These are phyloP conservation scores for Meira miltonrushii DNA, from an alignment of 1,284 basidiomycete genomes.

Conservation along the genomic window DNA sequence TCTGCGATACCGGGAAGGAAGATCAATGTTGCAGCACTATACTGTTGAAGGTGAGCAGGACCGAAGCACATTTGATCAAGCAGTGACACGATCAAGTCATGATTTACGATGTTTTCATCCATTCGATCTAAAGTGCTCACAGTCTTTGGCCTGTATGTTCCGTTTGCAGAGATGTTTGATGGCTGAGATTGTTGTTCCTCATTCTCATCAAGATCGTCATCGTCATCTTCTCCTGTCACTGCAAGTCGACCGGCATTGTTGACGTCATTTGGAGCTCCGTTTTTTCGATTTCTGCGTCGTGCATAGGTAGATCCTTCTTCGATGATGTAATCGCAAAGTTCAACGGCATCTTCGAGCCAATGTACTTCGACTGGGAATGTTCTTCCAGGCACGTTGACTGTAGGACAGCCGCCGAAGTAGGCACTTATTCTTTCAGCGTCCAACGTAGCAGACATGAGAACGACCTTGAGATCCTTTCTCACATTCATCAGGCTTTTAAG, in stretches of 20 bases:
- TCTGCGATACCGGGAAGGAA: slow-evolving; percentile 84
- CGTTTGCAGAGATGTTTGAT: slow-evolving; percentile 3
- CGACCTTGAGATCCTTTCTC: slow-evolving; percentile 78
- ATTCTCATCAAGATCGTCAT: slow-evolving; percentile 71
- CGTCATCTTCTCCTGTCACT: slow-evolving; percentile 59
- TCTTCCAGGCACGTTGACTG: slow-evolving; percentile 74
- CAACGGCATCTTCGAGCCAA: slow-evolving; percentile 88
- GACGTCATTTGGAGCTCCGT: slow-evolving; percentile 30
- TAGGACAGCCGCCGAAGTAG: slow-evolving; percentile 87
- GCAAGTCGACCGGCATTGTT: slow-evolving; percentile 61
- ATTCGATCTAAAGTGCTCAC: slow-evolving; percentile 75
- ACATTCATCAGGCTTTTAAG: slow-evolving; percentile 79
- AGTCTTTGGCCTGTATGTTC: slow-evolving; percentile 67
- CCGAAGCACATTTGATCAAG: slow-evolving; percentile 81
- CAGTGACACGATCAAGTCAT: slow-evolving; percentile 65
- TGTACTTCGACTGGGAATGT: slow-evolving; percentile 88
- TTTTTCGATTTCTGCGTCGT: slow-evolving; percentile 17
- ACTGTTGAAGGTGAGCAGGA: slow-evolving; percentile 58
- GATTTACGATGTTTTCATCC: slow-evolving; percentile 74
- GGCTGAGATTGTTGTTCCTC: neutral
- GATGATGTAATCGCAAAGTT: slow-evolving; percentile 78
- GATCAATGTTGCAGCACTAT: slow-evolving; percentile 77
- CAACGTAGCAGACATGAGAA: slow-evolving; percentile 96
- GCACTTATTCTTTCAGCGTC: slow-evolving; percentile 86
- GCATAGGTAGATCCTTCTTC: slow-evolving; percentile 74